A percentile compares a stretch with the other conserved stretches of the same genome.
phyloP scores from a whole-genome alignment of 495 filamentous ascomycete genomes.

The Podospora fimiseda region DNA sequence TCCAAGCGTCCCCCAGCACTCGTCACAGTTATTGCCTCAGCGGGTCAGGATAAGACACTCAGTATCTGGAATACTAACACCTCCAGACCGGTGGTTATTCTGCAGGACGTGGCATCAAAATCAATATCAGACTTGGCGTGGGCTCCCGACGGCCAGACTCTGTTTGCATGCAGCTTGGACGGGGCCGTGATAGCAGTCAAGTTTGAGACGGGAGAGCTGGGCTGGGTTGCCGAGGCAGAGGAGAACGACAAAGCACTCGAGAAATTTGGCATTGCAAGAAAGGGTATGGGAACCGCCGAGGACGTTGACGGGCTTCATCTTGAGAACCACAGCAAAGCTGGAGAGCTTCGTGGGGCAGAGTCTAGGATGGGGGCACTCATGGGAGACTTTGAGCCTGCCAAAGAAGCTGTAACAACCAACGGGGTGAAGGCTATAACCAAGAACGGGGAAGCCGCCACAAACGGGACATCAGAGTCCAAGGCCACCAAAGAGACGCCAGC shows the following conservation, averaged over 20 bases:
- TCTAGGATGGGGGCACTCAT: constrained; percentile 96
- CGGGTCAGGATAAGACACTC: constrained; percentile 90
- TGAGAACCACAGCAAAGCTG: constrained; percentile 87
- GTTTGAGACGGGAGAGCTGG: constrained; percentile 44
- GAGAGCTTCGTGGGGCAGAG: constrained; percentile 80
- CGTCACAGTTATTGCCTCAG: constrained; percentile 95
- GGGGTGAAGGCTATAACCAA: constrained; percentile 33
- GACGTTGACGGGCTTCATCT: constrained; percentile 78
- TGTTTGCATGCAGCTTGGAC: constrained; percentile 82
- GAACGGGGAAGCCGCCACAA: constrained; percentile 34
- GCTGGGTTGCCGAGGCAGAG: constrained; percentile 54
- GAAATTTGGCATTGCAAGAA: constrained; percentile 83
- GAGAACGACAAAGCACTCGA: constrained; percentile 89
- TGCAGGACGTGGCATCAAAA: constrained; percentile 81
- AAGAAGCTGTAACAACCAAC: constrained; percentile 34
- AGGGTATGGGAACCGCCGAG: constrained; percentile 81
- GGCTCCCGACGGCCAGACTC: constrained; percentile 82
- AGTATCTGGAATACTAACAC: constrained; percentile 97
- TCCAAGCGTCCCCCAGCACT: constrained; percentile 31
- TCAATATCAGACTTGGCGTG: constrained; percentile 90
- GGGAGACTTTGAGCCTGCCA: constrained; percentile 61
- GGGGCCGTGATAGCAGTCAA: constrained; percentile 71
- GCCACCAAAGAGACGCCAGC: constrained; percentile 25
- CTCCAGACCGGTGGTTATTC: constrained; percentile 78
- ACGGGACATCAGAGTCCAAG: constrained; percentile 28